phyloP scores from a whole-genome alignment of 345 rosid species.

The Ceriops tagal region DNA sequence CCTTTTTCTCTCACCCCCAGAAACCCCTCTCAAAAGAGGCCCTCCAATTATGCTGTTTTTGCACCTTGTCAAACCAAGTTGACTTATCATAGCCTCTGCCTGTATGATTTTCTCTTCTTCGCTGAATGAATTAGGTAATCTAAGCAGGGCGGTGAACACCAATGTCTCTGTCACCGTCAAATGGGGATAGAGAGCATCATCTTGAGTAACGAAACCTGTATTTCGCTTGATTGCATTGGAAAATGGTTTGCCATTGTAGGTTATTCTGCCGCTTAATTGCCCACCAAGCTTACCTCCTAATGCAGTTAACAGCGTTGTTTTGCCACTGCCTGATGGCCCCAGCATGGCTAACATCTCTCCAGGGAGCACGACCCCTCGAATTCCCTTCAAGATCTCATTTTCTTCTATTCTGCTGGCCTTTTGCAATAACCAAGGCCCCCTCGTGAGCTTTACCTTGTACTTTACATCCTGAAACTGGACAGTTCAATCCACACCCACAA shows the following conservation, averaged over 20 bases:
- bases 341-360: slow-evolving; percentile 59
- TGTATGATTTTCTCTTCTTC: slow-evolving; percentile 36
- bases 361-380: slow-evolving; percentile 45
- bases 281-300: slow-evolving; percentile 49
- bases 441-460: slow-evolving; percentile 37
- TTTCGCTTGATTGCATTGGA: slow-evolving; percentile 39
- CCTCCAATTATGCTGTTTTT: slow-evolving; percentile 42
- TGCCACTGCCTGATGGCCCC: slow-evolving; percentile 60
- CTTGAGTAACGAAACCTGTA: slow-evolving; percentile 61
- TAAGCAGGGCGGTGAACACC: slow-evolving; percentile 42
- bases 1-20: slow-evolving; percentile 60
- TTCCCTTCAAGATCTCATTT: slow-evolving; percentile 42
- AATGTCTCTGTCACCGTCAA: slow-evolving; percentile 56
- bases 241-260: slow-evolving; percentile 45
- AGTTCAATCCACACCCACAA: background rate
- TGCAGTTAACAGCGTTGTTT: slow-evolving; percentile 50
- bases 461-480: slow-evolving; percentile 52
- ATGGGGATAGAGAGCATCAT: slow-evolving; percentile 52
- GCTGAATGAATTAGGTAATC: slow-evolving; percentile 23
- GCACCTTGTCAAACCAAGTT: slow-evolving; percentile 47
- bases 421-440: slow-evolving; percentile 9
- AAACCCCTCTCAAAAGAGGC: slow-evolving; percentile 39
- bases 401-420: slow-evolving; percentile 32
- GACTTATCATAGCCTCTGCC: slow-evolving; percentile 43
- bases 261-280: slow-evolving; percentile 35